Evolutionary conservation across 179 eudicot genomes (phyloP).

Genomic region (Kewa caespitosa): DNA sequence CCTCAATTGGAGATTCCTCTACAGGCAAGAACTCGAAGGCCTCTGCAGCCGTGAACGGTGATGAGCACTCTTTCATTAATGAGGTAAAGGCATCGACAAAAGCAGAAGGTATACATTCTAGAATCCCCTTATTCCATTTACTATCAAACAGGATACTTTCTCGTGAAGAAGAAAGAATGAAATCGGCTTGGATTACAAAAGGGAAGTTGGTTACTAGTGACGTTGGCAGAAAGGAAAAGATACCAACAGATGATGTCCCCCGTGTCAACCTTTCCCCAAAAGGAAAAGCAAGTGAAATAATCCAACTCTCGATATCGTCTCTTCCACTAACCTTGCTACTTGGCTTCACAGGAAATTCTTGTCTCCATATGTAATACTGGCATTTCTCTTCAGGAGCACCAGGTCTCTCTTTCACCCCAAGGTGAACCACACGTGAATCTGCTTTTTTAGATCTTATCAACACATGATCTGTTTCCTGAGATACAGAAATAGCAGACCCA

Average conservation of each 20-base stretch:
- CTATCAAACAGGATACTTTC: constrained; percentile 36
- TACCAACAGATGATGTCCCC: constrained; percentile 29
- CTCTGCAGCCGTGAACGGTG: constrained; percentile 15
- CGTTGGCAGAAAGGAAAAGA: constrained; percentile 46
- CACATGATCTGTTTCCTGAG: constrained; percentile 29
- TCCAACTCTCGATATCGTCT: constrained; percentile 33
- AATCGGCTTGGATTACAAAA: constrained; percentile 39
- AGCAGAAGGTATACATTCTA: constrained; percentile 29
- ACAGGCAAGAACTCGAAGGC: constrained; percentile 30
- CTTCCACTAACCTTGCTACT: constrained; percentile 28
- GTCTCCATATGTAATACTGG: constrained; percentile 37
- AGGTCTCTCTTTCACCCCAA: constrained; percentile 14
- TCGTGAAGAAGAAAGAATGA: constrained; percentile 41
- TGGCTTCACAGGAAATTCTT: constrained; percentile 32
- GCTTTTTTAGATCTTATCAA: constrained; percentile 12
- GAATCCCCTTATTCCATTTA: constrained; percentile 40
- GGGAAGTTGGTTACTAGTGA: constrained; percentile 40
- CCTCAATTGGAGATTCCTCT: constrained; percentile 21
- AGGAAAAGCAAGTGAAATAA: constrained; percentile 38
- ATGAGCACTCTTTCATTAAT: constrained; percentile 23
- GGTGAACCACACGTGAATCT: constrained; percentile 31
- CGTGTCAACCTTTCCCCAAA: constrained; percentile 29
- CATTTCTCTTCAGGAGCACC: constrained; percentile 19
- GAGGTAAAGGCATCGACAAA: constrained; percentile 33
- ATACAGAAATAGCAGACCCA: constrained; percentile 27